Conservation (phyloP, 2,329 filamentous ascomycete genomes). For the Aureobasidium lini region DNA sequence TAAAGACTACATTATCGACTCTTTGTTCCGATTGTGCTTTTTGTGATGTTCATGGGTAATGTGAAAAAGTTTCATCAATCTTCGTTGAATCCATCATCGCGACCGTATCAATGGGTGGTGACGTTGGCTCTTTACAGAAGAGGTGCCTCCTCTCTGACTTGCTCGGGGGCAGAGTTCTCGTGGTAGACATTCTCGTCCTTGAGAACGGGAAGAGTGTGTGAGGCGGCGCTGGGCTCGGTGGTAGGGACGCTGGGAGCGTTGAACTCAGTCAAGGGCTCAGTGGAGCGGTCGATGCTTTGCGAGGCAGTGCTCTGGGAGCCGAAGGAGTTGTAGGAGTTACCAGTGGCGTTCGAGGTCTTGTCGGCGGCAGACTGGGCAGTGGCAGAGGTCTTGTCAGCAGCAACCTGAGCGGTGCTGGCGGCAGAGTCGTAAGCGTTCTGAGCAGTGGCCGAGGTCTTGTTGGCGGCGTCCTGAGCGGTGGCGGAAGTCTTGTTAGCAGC, state of each 20-base stretch:
- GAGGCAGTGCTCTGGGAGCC: neutral
- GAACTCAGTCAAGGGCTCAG: neutral
- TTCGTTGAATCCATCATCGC: conserved; percentile 10
- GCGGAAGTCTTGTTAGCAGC: conserved; percentile 7
- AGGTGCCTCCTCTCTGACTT: conserved; percentile 9
- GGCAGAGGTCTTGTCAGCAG: neutral
- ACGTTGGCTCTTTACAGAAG: neutral
- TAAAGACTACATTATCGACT: conserved; percentile 10
- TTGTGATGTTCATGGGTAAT: neutral
- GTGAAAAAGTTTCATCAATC: conserved; percentile 1
- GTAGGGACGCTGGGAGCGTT: conserved; percentile 2
- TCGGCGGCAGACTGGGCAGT: conserved; percentile 1
- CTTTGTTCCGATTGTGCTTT: neutral
- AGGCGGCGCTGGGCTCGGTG: conserved; percentile 8
- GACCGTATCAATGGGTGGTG: neutral
- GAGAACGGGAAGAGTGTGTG: conserved; percentile 11
- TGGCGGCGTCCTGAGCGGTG: conserved; percentile 12
- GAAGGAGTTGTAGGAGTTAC: conserved; percentile 4
- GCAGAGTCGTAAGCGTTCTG: neutral
- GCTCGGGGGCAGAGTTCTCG: conserved; percentile 10
- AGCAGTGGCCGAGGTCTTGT: conserved; percentile 1
- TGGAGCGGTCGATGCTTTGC: neutral
- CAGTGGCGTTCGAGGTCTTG: conserved; percentile 15
- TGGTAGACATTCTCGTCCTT: neutral
- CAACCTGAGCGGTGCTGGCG: conserved; percentile 13